Percentiles rank a stretch among this genome's conserved stretches.
phyloP scores from a whole-genome alignment of 306 rosid genomes.

The Cercis canadensis region DNA sequence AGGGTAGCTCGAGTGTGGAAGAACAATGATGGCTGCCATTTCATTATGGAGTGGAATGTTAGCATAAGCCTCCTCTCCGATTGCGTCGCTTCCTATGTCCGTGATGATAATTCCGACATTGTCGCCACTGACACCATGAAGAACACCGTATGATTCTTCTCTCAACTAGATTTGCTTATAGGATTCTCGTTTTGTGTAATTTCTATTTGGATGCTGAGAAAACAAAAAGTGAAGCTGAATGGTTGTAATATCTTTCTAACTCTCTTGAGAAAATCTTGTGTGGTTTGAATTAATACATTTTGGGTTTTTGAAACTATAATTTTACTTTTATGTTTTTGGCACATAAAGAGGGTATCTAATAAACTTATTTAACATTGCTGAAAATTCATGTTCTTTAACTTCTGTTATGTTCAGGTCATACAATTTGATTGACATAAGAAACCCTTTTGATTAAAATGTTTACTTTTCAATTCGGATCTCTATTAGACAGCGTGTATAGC shows the following conservation, averaged over 20 bases:
- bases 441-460: conserved; percentile 7
- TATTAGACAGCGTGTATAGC: too few relatives aligned
- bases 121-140: conserved; percentile 97
- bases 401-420: not conserved
- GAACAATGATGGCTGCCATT: conserved; percentile 56
- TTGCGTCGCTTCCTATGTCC: conserved; percentile 66
- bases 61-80: conserved; percentile 76
- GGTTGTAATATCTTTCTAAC: not conserved
- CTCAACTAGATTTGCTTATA: not conserved
- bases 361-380: not conserved
- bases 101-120: conserved; percentile 76
- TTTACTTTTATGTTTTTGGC: too few relatives aligned
- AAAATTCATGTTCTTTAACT: not conserved
- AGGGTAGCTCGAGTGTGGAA: conserved; percentile 90
- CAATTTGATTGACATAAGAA: too few relatives aligned
- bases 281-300: not conserved
- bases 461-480: conserved; percentile 3
- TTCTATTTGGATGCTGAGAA: conserved; percentile 7
- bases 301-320: too few relatives aligned
- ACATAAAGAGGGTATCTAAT: too few relatives aligned
- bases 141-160: conserved; percentile 63
- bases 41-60: conserved; percentile 86
- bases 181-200: not conserved
- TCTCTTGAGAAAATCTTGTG: too few relatives aligned
- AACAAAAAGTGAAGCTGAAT: not conserved